Evolutionary conservation across 1,139 yeast genomes (phyloP).

Genomic region (Candida sojae): DNA sequence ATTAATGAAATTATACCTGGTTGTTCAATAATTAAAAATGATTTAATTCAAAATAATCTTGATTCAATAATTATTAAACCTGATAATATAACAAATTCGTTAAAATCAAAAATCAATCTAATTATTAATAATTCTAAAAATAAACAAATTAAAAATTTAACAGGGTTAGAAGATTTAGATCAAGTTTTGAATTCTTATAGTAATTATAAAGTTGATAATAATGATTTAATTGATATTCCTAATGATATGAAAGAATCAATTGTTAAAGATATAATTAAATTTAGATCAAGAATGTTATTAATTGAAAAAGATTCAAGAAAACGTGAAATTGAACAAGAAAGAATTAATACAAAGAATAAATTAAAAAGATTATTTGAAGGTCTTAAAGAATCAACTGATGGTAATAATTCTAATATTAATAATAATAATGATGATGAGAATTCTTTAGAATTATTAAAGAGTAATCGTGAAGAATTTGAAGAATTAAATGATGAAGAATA

Average conservation of each 20-base stretch:
- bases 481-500: constrained; percentile 39
- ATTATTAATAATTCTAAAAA: constrained; percentile 22
- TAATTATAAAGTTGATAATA: constrained; percentile 57
- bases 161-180: constrained; percentile 39
- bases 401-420: constrained; percentile 3
- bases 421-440: background rate
- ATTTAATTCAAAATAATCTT: background rate
- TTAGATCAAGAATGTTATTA: constrained; percentile 60
- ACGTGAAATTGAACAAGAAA: constrained; percentile 52
- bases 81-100: constrained; percentile 4
- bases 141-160: constrained; percentile 13
- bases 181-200: constrained; percentile 36
- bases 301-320: constrained; percentile 59
- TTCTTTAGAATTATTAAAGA: background rate
- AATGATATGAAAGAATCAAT: constrained; percentile 56
- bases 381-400: constrained; percentile 31
- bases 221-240: constrained; percentile 66
- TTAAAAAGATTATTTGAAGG: constrained; percentile 54
- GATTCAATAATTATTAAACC: constrained; percentile 1
- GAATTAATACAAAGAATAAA: constrained; percentile 51
- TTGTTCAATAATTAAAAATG: constrained; percentile 6
- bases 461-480: constrained; percentile 23
- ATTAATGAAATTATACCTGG: constrained; percentile 3
- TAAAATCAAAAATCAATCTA: constrained; percentile 15
- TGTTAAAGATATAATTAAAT: constrained; percentile 59